A percentile compares a stretch with the other conserved stretches of the same genome.
Evolutionary conservation across 73 alveolate species (phyloP).

Genomic region (Effrenium voratum): DNA sequence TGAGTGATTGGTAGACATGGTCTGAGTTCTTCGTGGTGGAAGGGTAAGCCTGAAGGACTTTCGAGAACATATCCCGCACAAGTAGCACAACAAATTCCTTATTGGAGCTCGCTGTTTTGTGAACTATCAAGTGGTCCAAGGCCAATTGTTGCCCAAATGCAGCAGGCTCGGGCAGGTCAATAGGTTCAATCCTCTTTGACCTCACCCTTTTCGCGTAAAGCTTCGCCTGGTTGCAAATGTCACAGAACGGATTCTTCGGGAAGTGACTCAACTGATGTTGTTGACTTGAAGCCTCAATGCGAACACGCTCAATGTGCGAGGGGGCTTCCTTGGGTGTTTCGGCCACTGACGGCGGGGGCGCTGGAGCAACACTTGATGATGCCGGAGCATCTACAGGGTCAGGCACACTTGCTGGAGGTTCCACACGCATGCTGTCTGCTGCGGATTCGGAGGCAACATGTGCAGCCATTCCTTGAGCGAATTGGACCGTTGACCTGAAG

Average conservation of each 20-base stretch:
- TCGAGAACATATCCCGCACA: neutral
- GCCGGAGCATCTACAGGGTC: no score
- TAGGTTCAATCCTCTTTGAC: neutral
- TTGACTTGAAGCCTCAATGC: neutral
- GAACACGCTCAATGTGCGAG: no score
- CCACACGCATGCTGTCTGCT: no score
- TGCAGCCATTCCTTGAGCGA: neutral
- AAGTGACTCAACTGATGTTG: neutral
- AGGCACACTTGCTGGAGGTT: no score
- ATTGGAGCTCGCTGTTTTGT: neutral
- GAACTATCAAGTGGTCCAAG: conserved; percentile 6
- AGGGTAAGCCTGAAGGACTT: neutral
- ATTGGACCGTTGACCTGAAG: neutral
- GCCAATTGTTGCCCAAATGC: neutral
- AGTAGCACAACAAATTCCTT: neutral
- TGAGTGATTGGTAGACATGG: neutral
- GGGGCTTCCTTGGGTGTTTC: no score
- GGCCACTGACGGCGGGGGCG: no score
- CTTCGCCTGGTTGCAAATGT: neutral
- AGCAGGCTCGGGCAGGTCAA: neutral
- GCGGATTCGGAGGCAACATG: neutral
- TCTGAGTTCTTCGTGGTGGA: neutral
- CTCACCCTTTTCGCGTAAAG: neutral
- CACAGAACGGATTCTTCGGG: conserved; percentile 40
- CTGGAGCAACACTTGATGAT: no score